A percentile compares a stretch with the other conserved stretches of the same genome.
Conservation (phyloP, 176 grass and related monocot genomes). For the Oryza meridionalis region DNA sequence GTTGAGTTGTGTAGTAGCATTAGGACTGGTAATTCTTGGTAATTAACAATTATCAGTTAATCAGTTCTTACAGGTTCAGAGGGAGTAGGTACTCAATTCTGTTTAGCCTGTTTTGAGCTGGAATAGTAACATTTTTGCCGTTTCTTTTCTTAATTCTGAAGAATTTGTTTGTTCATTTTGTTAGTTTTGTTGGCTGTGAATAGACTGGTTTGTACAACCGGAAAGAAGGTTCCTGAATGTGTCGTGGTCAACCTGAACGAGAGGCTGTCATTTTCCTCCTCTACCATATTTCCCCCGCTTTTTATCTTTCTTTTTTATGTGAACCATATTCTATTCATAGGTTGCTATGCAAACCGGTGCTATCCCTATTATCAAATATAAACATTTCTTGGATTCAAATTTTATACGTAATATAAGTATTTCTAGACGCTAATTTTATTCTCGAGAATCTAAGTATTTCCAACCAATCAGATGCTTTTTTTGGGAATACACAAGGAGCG, state of each 20-base stretch:
- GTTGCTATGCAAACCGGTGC: background rate
- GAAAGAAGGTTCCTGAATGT: constrained; percentile 37
- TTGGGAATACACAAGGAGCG: too few species aligned
- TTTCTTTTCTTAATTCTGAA: constrained; percentile 27
- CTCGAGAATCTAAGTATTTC: too few species aligned
- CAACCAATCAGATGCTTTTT: too few species aligned
- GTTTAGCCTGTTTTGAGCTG: background rate
- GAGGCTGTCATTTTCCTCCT: constrained; percentile 24
- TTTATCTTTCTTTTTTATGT: constrained; percentile 15
- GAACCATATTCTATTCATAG: background rate
- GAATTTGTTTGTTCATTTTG: background rate
- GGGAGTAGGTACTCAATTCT: background rate
- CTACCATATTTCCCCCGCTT: background rate
- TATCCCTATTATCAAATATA: too few species aligned
- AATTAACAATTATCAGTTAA: background rate
- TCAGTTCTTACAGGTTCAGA: background rate
- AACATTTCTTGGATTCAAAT: too few species aligned
- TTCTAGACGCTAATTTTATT: too few species aligned
- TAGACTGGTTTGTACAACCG: background rate
- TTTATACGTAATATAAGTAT: too few species aligned
- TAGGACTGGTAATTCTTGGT: background rate
- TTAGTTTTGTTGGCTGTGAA: constrained; percentile 30
- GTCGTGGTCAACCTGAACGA: background rate
- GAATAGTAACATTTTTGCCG: background rate
- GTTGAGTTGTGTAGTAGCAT: background rate